These are phyloP conservation scores for Fusarium sp. DNA, from an alignment of 2,329 filamentous ascomycete species.

Conservation along the genomic window DNA sequence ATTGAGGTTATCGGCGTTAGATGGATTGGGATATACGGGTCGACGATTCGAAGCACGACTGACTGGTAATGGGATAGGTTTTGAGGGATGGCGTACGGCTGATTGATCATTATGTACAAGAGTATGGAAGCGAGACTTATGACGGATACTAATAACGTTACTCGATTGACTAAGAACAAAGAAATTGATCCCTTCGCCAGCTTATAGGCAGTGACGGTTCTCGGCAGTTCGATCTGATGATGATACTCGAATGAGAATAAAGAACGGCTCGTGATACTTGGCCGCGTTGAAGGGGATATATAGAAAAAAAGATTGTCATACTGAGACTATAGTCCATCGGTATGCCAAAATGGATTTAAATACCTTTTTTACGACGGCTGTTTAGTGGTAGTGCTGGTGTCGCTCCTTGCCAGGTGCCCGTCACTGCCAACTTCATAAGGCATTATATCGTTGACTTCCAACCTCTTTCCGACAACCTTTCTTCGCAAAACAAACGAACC, in stretches of 20 bases:
- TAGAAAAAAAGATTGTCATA: conserved; percentile 19
- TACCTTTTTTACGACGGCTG: not conserved
- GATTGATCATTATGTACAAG: conserved; percentile 15
- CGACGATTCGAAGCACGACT: not conserved
- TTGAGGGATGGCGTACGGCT: conserved; percentile 21
- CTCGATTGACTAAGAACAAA: conserved; percentile 27
- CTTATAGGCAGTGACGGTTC: not conserved
- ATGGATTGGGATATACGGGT: conserved; percentile 50
- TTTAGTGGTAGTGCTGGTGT: conserved; percentile 1
- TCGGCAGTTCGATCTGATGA: conserved; percentile 8
- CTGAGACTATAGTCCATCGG: conserved; percentile 2
- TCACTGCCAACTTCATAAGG: conserved; percentile 8
- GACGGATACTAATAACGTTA: conserved; percentile 25
- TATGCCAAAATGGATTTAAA: not conserved
- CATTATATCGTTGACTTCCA: not conserved
- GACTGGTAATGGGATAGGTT: conserved; percentile 7
- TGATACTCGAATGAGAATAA: conserved; percentile 29
- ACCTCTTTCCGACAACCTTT: not conserved
- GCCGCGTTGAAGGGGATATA: conserved; percentile 9
- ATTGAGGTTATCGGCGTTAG: conserved; percentile 39
- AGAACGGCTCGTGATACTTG: conserved; percentile 33
- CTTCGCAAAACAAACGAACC: not conserved
- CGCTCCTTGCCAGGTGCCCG: conserved; percentile 13
- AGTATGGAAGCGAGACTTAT: conserved; percentile 15
- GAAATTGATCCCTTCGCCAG: not conserved